Conservation (phyloP, 305 asterid genomes). For the Withania somnifera region DNA sequence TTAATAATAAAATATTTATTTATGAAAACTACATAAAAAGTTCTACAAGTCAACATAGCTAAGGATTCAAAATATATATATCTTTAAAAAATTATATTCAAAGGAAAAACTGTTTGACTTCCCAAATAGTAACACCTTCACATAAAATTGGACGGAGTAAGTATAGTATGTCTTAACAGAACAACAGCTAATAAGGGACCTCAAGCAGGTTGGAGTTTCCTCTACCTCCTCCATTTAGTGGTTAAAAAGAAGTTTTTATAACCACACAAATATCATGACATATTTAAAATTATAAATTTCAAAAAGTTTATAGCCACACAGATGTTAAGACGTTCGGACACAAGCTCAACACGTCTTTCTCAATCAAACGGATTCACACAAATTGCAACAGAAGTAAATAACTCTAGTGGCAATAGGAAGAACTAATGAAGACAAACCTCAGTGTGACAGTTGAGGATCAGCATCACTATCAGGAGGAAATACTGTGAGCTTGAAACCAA, state of each 20-base stretch:
- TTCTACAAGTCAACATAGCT: no score
- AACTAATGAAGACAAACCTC: background rate
- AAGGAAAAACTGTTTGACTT: no score
- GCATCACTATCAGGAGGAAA: background rate
- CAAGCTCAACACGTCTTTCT: background rate
- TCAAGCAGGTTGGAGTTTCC: background rate
- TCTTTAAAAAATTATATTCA: no score
- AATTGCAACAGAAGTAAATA: background rate
- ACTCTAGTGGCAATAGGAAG: no score
- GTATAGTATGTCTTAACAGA: background rate
- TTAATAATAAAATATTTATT: no score
- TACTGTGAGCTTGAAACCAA: background rate
- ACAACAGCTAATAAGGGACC: background rate
- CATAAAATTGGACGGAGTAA: background rate
- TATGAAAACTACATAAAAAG: no score
- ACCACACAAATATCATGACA: background rate
- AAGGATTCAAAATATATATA: no score
- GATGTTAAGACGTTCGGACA: background rate
- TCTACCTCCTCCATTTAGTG: background rate
- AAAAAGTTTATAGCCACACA: background rate
- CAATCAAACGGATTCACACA: background rate
- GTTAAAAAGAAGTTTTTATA: background rate
- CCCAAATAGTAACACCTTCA: background rate
- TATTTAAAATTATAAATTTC: background rate
- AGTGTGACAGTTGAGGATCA: background rate